Conservation (phyloP, 192 early-diverging fungal species). For the Coemansia sp. region DNA sequence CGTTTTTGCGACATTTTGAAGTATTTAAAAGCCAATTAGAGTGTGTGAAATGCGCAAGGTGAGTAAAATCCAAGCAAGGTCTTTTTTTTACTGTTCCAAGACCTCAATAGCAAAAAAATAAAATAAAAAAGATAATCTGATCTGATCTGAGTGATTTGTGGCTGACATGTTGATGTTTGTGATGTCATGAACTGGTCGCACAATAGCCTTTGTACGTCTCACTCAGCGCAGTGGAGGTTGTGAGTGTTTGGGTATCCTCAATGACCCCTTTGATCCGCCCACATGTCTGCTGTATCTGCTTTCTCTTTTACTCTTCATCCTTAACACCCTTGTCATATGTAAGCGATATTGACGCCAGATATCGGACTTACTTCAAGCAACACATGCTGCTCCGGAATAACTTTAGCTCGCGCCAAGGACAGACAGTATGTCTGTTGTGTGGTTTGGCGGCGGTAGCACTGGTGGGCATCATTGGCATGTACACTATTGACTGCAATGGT, state of each 20-base stretch:
- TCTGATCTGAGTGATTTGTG: background rate
- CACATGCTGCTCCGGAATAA: background rate
- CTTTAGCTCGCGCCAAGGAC: background rate
- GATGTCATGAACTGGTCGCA: background rate
- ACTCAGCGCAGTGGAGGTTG: background rate
- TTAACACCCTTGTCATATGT: background rate
- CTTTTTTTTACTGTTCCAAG: background rate
- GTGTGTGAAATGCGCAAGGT: background rate
- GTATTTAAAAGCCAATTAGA: background rate
- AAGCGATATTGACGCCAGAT: background rate
- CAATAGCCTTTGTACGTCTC: background rate
- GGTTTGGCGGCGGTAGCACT: background rate
- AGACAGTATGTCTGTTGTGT: background rate
- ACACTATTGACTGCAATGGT: background rate
- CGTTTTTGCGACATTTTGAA: slow-evolving; percentile 47
- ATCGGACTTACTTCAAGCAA: background rate
- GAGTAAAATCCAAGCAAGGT: background rate
- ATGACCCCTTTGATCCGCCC: background rate
- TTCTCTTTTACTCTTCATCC: background rate
- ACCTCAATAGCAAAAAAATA: background rate
- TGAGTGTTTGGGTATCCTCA: background rate
- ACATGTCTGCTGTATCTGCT: background rate
- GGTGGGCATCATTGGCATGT: background rate
- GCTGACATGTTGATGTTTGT: background rate
- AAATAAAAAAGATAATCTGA: background rate